Conservation (phyloP, 352 stramenopile species). For the Pilasporangium apinafurcum region DNA sequence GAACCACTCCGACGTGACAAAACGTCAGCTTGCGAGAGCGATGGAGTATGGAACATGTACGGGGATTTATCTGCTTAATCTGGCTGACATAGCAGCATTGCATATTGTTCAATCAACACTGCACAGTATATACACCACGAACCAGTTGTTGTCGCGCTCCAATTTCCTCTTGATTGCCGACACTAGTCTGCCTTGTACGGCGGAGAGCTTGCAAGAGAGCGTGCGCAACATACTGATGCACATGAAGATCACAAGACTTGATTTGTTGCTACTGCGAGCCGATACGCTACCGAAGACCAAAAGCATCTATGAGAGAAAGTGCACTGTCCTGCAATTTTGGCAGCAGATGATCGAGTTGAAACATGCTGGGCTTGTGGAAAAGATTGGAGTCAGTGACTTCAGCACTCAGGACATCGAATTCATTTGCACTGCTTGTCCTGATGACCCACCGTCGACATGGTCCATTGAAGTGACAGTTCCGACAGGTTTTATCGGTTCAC, state of each 20-base stretch:
- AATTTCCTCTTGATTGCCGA: slow-evolving; percentile 19
- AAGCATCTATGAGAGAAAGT: slow-evolving; percentile 27
- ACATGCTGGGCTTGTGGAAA: slow-evolving; percentile 18
- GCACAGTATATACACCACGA: slow-evolving; percentile 14
- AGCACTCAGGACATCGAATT: slow-evolving; percentile 55
- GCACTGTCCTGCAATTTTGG: slow-evolving; percentile 37
- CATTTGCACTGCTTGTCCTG: slow-evolving; percentile 22
- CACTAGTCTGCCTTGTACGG: slow-evolving; percentile 12
- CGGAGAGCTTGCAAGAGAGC: slow-evolving; percentile 9
- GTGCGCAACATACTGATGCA: slow-evolving; percentile 22
- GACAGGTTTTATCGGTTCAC: background rate
- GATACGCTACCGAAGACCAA: slow-evolving; percentile 6
- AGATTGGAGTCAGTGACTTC: slow-evolving; percentile 42
- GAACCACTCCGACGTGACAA: slow-evolving; percentile 10
- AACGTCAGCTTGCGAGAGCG: slow-evolving; percentile 17
- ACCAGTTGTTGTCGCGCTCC: slow-evolving; percentile 17
- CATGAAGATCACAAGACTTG: slow-evolving; percentile 27
- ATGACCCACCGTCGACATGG: slow-evolving; percentile 14
- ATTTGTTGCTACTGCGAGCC: slow-evolving; percentile 33
- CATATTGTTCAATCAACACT: slow-evolving; percentile 18
- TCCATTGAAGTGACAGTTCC: slow-evolving; percentile 5
- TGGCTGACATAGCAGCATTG: slow-evolving; percentile 22
- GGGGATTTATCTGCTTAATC: slow-evolving; percentile 18
- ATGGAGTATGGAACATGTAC: slow-evolving; percentile 27
- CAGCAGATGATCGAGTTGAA: slow-evolving; percentile 27